Evolutionary conservation across 2,329 filamentous ascomycete species (phyloP).

Genomic region (Colletotrichum siamense): DNA sequence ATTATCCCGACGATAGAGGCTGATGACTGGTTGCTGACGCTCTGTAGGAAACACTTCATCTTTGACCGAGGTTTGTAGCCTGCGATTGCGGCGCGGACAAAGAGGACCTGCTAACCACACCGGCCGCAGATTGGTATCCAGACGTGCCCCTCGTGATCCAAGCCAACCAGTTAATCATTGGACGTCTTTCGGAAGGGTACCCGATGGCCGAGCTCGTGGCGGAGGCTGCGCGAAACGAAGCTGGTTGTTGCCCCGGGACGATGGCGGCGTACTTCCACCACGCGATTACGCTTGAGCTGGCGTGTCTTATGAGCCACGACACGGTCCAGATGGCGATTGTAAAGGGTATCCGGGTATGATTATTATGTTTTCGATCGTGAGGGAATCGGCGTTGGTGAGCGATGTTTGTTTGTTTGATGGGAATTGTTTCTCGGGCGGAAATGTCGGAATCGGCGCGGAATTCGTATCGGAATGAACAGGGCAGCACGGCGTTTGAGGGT

Average conservation of each 20-base stretch:
- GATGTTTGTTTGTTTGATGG: not conserved
- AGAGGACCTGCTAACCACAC: not conserved
- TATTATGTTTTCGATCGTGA: not conserved
- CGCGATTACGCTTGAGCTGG: slow-evolving; percentile 13
- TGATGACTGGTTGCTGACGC: not conserved
- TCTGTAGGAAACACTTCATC: slow-evolving; percentile 10
- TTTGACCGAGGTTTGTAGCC: slow-evolving; percentile 15
- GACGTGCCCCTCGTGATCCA: slow-evolving; percentile 19
- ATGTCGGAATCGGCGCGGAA: not conserved
- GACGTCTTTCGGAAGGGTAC: slow-evolving; percentile 9
- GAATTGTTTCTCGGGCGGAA: not conserved
- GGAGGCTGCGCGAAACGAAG: slow-evolving; percentile 13
- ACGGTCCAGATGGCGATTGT: slow-evolving; percentile 12
- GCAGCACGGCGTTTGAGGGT: not conserved
- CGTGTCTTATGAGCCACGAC: slow-evolving; percentile 18
- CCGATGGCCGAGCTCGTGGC: slow-evolving; percentile 6
- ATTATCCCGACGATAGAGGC: not conserved
- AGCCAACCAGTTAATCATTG: slow-evolving; percentile 18
- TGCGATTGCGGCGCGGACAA: not conserved
- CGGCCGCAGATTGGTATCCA: slow-evolving; percentile 6
- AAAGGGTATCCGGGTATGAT: slow-evolving; percentile 7
- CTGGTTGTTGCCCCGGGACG: slow-evolving; percentile 9
- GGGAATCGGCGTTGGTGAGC: not conserved
- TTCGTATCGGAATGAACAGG: not conserved
- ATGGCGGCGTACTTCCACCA: slow-evolving; percentile 21